A percentile compares a stretch with the other conserved stretches of the same genome.
phyloP scores from a whole-genome alignment of 2,329 filamentous ascomycete genomes.

The Trichophyton rubrum region DNA sequence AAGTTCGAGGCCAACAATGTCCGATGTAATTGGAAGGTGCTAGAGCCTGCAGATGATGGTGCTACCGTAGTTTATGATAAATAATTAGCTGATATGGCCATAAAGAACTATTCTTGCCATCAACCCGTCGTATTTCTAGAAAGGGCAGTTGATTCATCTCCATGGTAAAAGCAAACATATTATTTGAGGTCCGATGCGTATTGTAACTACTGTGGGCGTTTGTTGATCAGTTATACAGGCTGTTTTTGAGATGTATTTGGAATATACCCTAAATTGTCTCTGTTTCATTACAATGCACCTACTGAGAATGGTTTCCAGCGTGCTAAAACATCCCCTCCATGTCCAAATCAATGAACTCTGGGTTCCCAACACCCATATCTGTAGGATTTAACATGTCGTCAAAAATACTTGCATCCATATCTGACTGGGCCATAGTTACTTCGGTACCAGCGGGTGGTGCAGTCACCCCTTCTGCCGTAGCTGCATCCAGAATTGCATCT shows the following conservation, averaged over 20 bases:
- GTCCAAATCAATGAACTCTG: conserved; percentile 34
- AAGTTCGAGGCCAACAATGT: conserved; percentile 56
- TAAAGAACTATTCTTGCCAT: too few species aligned
- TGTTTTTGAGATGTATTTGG: too few species aligned
- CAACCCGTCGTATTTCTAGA: too few species aligned
- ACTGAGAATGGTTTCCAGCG: neutral
- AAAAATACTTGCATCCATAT: conserved; percentile 22
- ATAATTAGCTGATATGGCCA: conserved; percentile 7
- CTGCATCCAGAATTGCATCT: conserved; percentile 30
- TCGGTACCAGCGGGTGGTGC: conserved; percentile 18
- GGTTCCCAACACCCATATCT: conserved; percentile 32
- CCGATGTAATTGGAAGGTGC: conserved; percentile 69
- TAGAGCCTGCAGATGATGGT: conserved; percentile 68
- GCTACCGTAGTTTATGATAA: conserved; percentile 25
- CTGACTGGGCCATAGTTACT: conserved; percentile 4
- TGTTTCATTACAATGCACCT: neutral
- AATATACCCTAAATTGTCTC: neutral
- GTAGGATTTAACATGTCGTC: conserved; percentile 34
- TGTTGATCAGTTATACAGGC: too few species aligned
- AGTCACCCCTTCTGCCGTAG: conserved; percentile 24
- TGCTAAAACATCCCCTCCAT: conserved; percentile 34
- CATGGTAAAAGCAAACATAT: too few species aligned
- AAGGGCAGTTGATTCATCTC: too few species aligned
- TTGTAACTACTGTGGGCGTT: too few species aligned
- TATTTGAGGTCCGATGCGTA: too few species aligned